Evolutionary conservation across 1,284 basidiomycete genomes (phyloP).

Genomic region (Omphalotus olearius): DNA sequence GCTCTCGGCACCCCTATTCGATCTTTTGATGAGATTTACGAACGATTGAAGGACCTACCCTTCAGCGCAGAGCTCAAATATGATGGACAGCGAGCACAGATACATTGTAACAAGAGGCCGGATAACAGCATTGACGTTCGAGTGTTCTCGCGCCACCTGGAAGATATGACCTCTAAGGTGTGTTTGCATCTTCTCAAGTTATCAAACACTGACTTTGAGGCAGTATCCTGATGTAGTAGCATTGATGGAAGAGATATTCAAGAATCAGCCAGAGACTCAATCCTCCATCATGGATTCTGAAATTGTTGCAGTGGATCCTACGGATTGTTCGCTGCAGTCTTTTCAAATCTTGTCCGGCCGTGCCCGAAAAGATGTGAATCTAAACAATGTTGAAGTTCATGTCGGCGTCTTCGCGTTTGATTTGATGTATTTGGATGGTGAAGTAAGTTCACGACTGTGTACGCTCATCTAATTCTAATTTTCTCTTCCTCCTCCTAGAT

Average conservation of each 20-base stretch:
- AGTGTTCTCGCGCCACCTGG: conserved; percentile 86
- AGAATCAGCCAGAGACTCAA: conserved; percentile 36
- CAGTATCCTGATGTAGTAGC: conserved; percentile 87
- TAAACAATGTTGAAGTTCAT: conserved; percentile 75
- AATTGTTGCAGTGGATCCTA: conserved; percentile 73
- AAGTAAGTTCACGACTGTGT: conserved; percentile 35
- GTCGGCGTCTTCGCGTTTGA: conserved; percentile 92
- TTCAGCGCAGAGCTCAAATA: conserved; percentile 85
- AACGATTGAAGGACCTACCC: conserved; percentile 59
- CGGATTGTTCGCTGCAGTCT: conserved; percentile 63
- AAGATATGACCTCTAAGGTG: conserved; percentile 89
- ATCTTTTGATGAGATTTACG: conserved; percentile 81
- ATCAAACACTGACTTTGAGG: conserved; percentile 19
- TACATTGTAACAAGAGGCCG: conserved; percentile 59
- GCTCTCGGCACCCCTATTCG: conserved; percentile 82
- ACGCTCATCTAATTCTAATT: conserved; percentile 4
- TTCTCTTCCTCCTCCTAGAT: conserved; percentile 37
- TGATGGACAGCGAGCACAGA: conserved; percentile 86
- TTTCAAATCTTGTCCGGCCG: conserved; percentile 88
- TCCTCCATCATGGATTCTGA: conserved; percentile 87
- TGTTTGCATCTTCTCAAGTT: conserved; percentile 13
- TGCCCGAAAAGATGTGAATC: conserved; percentile 81
- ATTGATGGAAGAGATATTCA: conserved; percentile 48
- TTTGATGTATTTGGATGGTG: conserved; percentile 84
- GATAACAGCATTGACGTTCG: conserved; percentile 47